Base-by-base conservation (phyloP, 495 filamentous ascomycete species). In the Hyaloscypha hepaticicola region DNA sequence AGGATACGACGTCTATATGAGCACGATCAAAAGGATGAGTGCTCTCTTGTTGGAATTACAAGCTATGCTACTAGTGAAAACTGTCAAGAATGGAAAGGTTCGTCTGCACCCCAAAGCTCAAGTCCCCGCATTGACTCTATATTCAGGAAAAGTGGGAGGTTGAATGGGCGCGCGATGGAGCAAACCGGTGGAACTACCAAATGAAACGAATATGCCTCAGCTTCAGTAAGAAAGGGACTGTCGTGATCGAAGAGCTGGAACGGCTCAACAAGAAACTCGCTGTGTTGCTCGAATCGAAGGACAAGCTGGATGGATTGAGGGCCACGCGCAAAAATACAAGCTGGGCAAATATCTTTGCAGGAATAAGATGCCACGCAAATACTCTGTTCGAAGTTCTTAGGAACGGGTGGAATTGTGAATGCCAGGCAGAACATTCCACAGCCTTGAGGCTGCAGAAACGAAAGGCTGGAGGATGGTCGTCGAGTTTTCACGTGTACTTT, bases 331-430 rank as follows among this genome's bases (percentile, higher is more conserved):
- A 59, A n/a, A 58, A 69, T 49, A 69, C 66, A 52, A 63, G 50
- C 0, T 65, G 50, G 55, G 60, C 51, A 25, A 64, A 29, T 12
- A 28, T 69, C 9, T 66, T 69, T 48, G 55, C 66, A 33, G 53
- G 55, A 22, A 64, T 69, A 7, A 31, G 60, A 48, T 29, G 16
- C 1, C 63, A 66, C 22, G 67, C 67, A 28, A 26, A 9, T 5
- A 69, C 34, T 31, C 55, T 69, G 4, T 45, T 66, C 45, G 11
- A 45, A 14, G 67, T 60, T 5, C 14, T 69, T 21, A 69, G 55
- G 22, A 51, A 53, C 5, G 56, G 55, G 28, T 69, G 67, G 63
- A 63, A 66, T n/a, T 69, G 67, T 31, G 38, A 50, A n/a, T 69
- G 67, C 61, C 14, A 24, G 14, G n/a, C 21, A 6, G 24, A 41